These are phyloP conservation scores for Colletotrichum spinosum DNA, from an alignment of 2,329 filamentous ascomycete species.

Conservation along the genomic window DNA sequence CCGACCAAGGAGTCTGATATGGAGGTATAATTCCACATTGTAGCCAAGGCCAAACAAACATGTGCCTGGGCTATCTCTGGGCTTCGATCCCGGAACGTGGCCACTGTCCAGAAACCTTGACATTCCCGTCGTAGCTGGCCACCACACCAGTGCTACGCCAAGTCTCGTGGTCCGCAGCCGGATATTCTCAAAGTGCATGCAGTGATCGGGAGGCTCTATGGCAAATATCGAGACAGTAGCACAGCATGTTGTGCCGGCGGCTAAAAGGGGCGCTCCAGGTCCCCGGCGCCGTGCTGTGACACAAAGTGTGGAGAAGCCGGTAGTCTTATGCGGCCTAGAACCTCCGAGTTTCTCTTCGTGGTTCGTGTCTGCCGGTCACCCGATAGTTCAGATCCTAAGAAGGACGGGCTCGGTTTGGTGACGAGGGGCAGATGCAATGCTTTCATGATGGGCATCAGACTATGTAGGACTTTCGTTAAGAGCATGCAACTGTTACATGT, in stretches of 20 bases:
- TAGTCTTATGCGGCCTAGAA: slow-evolving; percentile 17
- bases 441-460: too few relatives aligned
- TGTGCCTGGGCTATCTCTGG: too few relatives aligned
- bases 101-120: too few relatives aligned
- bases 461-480: too few relatives aligned
- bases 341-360: slow-evolving; percentile 19
- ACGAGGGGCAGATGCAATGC: too few relatives aligned
- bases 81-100: too few relatives aligned
- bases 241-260: slow-evolving; percentile 19
- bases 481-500: too few relatives aligned
- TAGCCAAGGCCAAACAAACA: too few relatives aligned
- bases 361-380: background rate
- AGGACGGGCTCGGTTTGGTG: too few relatives aligned
- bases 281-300: background rate
- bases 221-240: background rate
- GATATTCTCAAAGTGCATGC: background rate
- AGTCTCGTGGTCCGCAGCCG: slow-evolving; percentile 6
- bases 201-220: slow-evolving; percentile 1
- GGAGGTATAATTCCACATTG: too few relatives aligned
- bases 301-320: background rate
- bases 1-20: too few relatives aligned
- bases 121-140: background rate
- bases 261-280: background rate
- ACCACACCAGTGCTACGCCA: background rate
- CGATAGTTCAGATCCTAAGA: background rate